Percentiles rank a stretch among this genome's conserved stretches.
Conservation (phyloP, 2,329 filamentous ascomycete genomes). For the Epichloe glyceriae region DNA sequence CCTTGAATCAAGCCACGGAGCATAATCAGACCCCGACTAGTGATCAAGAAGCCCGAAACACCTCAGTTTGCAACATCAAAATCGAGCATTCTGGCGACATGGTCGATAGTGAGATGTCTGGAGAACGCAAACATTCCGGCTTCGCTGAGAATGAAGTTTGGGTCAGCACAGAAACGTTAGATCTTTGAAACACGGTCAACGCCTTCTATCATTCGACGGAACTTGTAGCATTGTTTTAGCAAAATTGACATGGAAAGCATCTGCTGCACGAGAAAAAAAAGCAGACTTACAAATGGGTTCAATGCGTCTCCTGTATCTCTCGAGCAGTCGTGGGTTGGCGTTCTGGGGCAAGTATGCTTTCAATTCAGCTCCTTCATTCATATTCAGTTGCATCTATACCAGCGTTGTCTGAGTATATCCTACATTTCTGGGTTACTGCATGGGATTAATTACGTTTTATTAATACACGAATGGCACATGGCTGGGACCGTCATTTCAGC, state of each 20-base stretch:
- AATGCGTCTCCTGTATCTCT: neutral
- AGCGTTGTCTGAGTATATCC: constrained; percentile 1
- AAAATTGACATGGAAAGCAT: neutral
- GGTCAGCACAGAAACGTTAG: constrained; percentile 3
- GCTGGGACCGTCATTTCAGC: neutral
- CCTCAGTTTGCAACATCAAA: constrained; percentile 11
- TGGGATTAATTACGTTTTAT: constrained; percentile 2
- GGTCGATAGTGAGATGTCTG: constrained; percentile 9
- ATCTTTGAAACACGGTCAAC: constrained; percentile 1
- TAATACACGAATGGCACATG: neutral
- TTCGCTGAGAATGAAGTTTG: constrained; percentile 7
- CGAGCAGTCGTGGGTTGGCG: neutral
- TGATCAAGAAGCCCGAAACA: constrained; percentile 7
- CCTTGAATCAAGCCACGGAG: constrained; percentile 15
- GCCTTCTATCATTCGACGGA: neutral
- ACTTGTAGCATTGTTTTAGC: neutral
- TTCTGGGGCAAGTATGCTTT: neutral
- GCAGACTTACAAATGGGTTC: neutral
- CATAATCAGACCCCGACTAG: constrained; percentile 7
- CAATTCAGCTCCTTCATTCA: neutral
- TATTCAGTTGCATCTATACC: constrained; percentile 2
- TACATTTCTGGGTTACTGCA: constrained; percentile 7
- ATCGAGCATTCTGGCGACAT: constrained; percentile 14
- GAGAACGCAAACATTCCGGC: constrained; percentile 13
- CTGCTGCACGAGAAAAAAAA: neutral